Evolutionary conservation across 176 grass and related monocot genomes (phyloP).

Genomic region (Neostapfia colusana): DNA sequence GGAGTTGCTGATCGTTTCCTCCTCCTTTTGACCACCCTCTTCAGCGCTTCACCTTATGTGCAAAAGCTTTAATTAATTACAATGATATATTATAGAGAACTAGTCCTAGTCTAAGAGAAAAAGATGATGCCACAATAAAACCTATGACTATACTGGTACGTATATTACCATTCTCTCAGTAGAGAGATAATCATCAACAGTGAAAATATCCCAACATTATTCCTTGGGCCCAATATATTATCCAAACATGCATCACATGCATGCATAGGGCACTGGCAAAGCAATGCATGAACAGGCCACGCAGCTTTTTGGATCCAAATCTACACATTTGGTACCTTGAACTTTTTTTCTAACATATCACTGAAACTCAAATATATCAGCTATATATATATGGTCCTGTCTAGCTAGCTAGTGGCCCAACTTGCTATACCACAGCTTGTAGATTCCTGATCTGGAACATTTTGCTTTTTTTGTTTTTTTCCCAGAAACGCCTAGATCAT

Average conservation of each 20-base stretch:
- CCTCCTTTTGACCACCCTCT: too few relatives aligned
- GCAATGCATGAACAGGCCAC: background rate
- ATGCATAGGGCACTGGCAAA: background rate
- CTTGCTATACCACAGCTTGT: background rate
- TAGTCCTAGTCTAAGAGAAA: too few relatives aligned
- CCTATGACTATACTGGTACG: background rate
- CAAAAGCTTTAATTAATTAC: too few relatives aligned
- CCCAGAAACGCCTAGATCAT: background rate
- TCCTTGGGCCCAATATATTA: slow-evolving; percentile 27
- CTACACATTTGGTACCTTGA: background rate
- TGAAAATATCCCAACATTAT: background rate
- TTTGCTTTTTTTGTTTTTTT: background rate
- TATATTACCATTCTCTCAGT: background rate
- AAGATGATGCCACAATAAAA: background rate
- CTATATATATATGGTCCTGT: background rate
- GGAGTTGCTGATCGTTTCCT: too few relatives aligned
- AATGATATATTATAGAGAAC: background rate
- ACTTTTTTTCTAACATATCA: background rate
- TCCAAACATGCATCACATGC: background rate
- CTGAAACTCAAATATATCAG: background rate
- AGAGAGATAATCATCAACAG: background rate
- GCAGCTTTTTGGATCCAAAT: slow-evolving; percentile 11
- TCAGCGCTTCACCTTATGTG: too few relatives aligned
- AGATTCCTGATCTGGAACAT: slow-evolving; percentile 22
- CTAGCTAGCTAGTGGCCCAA: background rate